Evolutionary conservation across 2,329 filamentous ascomycete species (phyloP), one percentile per base, ranked within the genome.

Genomic region (Thermoascus crustaceus): DNA sequence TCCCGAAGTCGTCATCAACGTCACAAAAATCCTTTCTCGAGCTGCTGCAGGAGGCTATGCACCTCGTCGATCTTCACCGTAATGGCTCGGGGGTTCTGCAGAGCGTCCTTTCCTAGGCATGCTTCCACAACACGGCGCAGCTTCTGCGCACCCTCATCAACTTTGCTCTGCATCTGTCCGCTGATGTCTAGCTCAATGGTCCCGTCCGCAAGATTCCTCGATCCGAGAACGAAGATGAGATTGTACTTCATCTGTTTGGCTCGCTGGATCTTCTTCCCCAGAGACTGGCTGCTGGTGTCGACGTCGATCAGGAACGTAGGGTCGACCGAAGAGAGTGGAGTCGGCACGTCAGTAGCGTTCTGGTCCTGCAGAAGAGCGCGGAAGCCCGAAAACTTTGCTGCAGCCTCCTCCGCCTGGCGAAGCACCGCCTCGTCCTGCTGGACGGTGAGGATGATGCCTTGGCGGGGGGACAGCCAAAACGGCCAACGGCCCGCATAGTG

Each of bases 381-480:
- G 58, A 60, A 53, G 48, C 62, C 53, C n/a, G 60, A 64, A 4
- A 78, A 73, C 20, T 52, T 54, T 7, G 72, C 58, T 4, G 79
- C 63, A 4, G 74, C 55, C 31, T 73, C 61, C 38, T 70, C 67
- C 4, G 57, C 39, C 55, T 66, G 14, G 63, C 73, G 66, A 61
- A 66, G 42, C 7, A 68, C 54, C 1, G 45, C 50, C 25, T 64
- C 58, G n/a, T 64, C 55, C 30, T 67, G 64, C 49, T 83, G 86
- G 35, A 89, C 71, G 0, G 83, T 82, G 20, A 91, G 60, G 37
- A 94, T 73, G 30, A 82, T 76, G 26, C 76, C 80, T 53, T 91
- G 87, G 4, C 78, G 75, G 1, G 86, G 86, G 37, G 83, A 88
- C 7, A 94, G 69, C 87, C 86, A 94, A 56, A 94, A 89, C 3